phyloP scores from a whole-genome alignment of 202 grass and related monocot species.

The Cymbopogon flexuosus region DNA sequence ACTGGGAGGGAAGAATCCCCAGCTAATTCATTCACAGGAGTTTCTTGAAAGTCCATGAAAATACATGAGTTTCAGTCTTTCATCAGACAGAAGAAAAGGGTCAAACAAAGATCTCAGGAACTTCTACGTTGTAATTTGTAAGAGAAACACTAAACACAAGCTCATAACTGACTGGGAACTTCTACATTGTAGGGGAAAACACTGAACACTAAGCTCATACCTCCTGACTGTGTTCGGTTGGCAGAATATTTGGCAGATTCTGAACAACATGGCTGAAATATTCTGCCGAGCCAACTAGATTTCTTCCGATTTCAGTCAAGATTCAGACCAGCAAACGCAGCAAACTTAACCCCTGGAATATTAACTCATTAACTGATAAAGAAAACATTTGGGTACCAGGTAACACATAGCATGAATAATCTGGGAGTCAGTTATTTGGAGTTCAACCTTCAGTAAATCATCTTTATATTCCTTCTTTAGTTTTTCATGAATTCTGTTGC shows the following conservation, averaged over 20 bases:
- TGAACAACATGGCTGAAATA: too few relatives aligned
- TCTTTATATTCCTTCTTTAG: background rate
- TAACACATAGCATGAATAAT: background rate
- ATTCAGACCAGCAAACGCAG: too few relatives aligned
- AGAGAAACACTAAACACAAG: background rate
- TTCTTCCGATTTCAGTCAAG: too few relatives aligned
- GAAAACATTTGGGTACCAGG: background rate
- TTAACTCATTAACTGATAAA: background rate
- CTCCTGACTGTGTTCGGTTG: too few relatives aligned
- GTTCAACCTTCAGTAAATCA: constrained; percentile 4
- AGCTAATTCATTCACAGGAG: background rate
- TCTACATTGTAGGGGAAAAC: background rate
- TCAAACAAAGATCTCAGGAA: background rate
- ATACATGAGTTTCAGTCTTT: background rate
- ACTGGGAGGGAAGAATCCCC: background rate
- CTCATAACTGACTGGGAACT: background rate
- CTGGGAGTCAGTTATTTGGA: background rate
- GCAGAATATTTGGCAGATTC: too few relatives aligned
- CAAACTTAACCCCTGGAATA: background rate
- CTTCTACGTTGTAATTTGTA: background rate
- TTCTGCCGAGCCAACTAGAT: too few relatives aligned
- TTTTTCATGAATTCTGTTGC: background rate
- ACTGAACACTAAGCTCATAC: background rate
- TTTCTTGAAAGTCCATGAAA: background rate
- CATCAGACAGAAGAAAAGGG: background rate